A percentile compares a stretch with the other conserved stretches of the same genome.
Conservation (phyloP, 306 rosid genomes). For the Pueraria montana region DNA sequence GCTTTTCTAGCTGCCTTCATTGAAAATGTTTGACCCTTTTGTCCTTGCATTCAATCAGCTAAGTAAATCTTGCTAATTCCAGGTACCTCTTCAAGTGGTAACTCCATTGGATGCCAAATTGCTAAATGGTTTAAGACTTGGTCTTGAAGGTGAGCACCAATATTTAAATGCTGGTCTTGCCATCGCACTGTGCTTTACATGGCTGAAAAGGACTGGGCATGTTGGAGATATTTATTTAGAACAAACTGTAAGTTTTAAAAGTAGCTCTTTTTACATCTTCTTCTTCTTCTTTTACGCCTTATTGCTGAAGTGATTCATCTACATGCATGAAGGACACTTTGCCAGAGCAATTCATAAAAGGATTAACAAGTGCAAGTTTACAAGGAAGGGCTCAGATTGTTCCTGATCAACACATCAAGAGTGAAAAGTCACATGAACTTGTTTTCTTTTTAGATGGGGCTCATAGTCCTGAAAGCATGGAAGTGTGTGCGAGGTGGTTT, state of each 20-base stretch:
- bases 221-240: slow-evolving; percentile 59
- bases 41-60: slow-evolving; percentile 42
- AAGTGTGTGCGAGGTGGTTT: slow-evolving; percentile 91
- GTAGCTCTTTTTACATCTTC: slow-evolving; percentile 1
- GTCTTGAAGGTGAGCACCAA: slow-evolving; percentile 99
- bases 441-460: slow-evolving; percentile 95
- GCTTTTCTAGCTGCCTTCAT: slow-evolving; percentile 33
- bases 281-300: slow-evolving; percentile 2
- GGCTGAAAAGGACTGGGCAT: slow-evolving; percentile 92
- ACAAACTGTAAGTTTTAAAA: slow-evolving; percentile 68
- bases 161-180: slow-evolving; percentile 96
- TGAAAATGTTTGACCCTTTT: slow-evolving; percentile 24
- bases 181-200: slow-evolving; percentile 79
- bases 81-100: slow-evolving; percentile 81
- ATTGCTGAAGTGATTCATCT: slow-evolving; percentile 40
- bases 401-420: slow-evolving; percentile 62
- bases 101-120: slow-evolving; percentile 71
- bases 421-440: slow-evolving; percentile 67
- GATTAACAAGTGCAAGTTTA: slow-evolving; percentile 81
- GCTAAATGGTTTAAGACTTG: slow-evolving; percentile 79
- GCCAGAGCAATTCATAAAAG: slow-evolving; percentile 86
- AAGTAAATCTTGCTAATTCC: slow-evolving; percentile 49
- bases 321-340: slow-evolving; percentile 65
- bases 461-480: slow-evolving; percentile 98
- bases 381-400: slow-evolving; percentile 99